These are phyloP conservation scores for Ceratocystis variospora DNA, from an alignment of 2,329 filamentous ascomycete species.

Conservation along the genomic window DNA sequence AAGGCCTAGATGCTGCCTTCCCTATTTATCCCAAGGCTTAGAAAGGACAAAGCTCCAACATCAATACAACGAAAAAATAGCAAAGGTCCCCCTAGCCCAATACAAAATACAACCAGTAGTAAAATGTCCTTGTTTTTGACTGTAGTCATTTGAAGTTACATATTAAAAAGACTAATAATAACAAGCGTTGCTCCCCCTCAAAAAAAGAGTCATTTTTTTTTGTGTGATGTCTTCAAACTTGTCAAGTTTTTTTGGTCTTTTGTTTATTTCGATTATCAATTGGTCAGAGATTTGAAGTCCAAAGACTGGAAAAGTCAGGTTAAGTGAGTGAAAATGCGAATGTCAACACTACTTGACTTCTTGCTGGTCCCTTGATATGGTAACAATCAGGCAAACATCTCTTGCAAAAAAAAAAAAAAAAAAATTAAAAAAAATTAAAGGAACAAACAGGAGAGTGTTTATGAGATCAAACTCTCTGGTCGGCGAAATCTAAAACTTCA, in stretches of 20 bases:
- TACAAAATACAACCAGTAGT: no score
- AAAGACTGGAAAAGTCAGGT: neutral
- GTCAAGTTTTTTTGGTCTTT: conserved; percentile 9
- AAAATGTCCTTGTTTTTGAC: no score
- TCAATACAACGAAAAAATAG: neutral
- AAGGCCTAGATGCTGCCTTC: conserved; percentile 46
- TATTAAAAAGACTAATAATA: neutral
- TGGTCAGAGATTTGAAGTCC: no score
- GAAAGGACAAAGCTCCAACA: no score
- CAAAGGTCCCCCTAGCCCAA: no score
- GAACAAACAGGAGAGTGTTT: neutral
- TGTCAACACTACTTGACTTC: neutral
- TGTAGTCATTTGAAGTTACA: neutral
- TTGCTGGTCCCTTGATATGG: neutral
- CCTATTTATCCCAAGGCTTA: no score
- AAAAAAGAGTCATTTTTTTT: conserved; percentile 6
- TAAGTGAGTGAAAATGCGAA: no score
- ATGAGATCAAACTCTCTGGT: conserved; percentile 34
- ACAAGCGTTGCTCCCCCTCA: neutral
- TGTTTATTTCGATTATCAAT: neutral
- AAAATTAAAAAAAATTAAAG: neutral
- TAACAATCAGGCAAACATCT: neutral
- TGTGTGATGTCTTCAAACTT: conserved; percentile 1
- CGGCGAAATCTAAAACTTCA: conserved; percentile 79
- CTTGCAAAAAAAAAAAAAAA: neutral